Base-by-base conservation (phyloP, 257 asterid genomes). In the Ilex aquifolium region DNA sequence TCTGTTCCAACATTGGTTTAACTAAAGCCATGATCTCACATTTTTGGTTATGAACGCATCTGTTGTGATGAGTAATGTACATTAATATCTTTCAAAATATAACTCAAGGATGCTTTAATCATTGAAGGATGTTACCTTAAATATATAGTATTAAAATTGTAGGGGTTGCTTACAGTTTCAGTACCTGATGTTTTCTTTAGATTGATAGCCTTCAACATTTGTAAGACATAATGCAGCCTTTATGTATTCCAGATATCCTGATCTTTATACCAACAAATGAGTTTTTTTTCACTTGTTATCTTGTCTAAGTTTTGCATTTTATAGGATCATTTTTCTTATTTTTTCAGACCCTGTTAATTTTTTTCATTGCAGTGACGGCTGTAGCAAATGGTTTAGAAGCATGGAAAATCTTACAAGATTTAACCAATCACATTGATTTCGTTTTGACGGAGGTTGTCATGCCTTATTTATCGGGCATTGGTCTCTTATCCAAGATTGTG, bases 341-440 rank as follows among this genome's bases (percentile, higher is more conserved):
- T 12, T 49, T 49, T 11, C 54, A 49, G n/a, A 49, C 27, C 42
- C 42, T 4, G 42, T 36, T 36, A 36, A 36, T 6, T 53, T 17
- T 65, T 13, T 39, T 57, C 53, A 32, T 72, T 44, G 70, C 79
- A 79, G 84, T 79, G 63, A 66, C 60, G 51, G 70, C 84, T 64
- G 84, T 72, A 32, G 66, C 74, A 40, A 72, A 76, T 61, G 84
- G 81, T 58, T 61, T 79, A 29, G 81, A 79, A 67, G 84, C 84
- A 32, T 79, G 84, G 84, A 72, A 63, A 56, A 69, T 75, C 56
- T 68, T 79, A 58, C 75, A 61, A 65, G 79, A 75, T 66, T 56
- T 79, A 44, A 67, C 77, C 56, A 76, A 76, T 58, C 79, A 76
- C 56, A 66, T 79, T 56, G 84, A 75, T 69, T 73, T 79, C 21